Percentiles rank a stretch among this genome's conserved stretches.
These are phyloP conservation scores for Aspergillus sp. DNA, from an alignment of 2,329 filamentous ascomycete genomes.

Conservation along the genomic window DNA sequence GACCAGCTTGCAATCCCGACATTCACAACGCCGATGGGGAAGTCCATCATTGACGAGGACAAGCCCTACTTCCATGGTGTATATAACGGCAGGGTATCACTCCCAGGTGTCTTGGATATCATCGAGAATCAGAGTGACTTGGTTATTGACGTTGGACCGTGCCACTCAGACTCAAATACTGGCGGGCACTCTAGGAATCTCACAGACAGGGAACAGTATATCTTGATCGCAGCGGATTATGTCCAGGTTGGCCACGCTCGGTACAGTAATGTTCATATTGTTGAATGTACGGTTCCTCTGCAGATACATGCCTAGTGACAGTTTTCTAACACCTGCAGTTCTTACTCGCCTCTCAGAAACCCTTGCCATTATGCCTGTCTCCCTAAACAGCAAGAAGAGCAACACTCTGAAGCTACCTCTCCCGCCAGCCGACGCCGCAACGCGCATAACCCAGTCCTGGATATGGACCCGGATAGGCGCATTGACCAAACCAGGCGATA, in stretches of 20 bases:
- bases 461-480: constrained; percentile 73
- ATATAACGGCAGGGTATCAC: constrained; percentile 71
- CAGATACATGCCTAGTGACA: neutral
- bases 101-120: constrained; percentile 41
- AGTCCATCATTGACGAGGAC: constrained; percentile 73
- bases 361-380: neutral
- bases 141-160: constrained; percentile 33
- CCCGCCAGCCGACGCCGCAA: constrained; percentile 17
- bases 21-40: constrained; percentile 85
- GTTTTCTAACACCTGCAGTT: neutral
- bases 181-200: constrained; percentile 66
- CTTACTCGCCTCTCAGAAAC: neutral
- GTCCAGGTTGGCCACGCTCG: neutral
- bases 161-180: constrained; percentile 54
- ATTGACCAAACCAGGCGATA: constrained; percentile 68
- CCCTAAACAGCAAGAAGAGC: neutral
- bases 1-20: constrained; percentile 70
- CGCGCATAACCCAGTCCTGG: constrained; percentile 46
- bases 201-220: constrained; percentile 66
- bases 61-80: constrained; percentile 72
- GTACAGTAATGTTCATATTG: neutral
- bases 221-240: constrained; percentile 71
- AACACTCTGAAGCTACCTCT: neutral
- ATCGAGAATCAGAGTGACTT: constrained; percentile 29
- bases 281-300: neutral